Evolutionary conservation across 805 yeast genomes (phyloP), one percentile per base, ranked within the genome.

Genomic region (Candida maesae): DNA sequence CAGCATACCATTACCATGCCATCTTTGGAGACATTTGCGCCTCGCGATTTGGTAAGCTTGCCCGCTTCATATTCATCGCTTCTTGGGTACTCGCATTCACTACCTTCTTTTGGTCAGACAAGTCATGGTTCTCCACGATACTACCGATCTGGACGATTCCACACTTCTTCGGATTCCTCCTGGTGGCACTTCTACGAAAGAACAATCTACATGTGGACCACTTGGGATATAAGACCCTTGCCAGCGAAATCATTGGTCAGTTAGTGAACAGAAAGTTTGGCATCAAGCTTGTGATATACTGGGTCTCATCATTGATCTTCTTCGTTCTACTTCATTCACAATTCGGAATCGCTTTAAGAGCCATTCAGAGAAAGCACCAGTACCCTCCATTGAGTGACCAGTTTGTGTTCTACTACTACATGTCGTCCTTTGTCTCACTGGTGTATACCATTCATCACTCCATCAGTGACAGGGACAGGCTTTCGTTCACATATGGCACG

Each of bases 381-480:
- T 67, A 62, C 38, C 70, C 74, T 4, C 65, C 65, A 31, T 39
- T 68, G 34, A 70, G 67, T 46, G 74, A 70, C 47, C 56, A 65
- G 33, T 68, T 61, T 64, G 68, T 78, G 4, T 77, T 65, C 52
- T 74, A 61, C 49, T 74, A 78, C 73, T 76, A 67, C 51, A 68
- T 64, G 33, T 63, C 73, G 19, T 10, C 63, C 1, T 56, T 66
- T 19, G 52, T 70, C 7, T 73, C 78, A 0, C 24, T 67, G 0
- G 26, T 68, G 7, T 84, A 81, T 56, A 52, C 79, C 7, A 36
- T 67, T 2, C 79, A 74, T 45, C 82, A 74, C 53, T 50, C 74
- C 12, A 50, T 74, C 0, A 69, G 76, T 42, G 83, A 80, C 55
- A 65, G 77, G 46, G 79, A 79, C 57, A 68, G 76, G 43, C 61